These are phyloP conservation scores for Daldinia childiae DNA, from an alignment of 495 filamentous ascomycete species.

Conservation along the genomic window DNA sequence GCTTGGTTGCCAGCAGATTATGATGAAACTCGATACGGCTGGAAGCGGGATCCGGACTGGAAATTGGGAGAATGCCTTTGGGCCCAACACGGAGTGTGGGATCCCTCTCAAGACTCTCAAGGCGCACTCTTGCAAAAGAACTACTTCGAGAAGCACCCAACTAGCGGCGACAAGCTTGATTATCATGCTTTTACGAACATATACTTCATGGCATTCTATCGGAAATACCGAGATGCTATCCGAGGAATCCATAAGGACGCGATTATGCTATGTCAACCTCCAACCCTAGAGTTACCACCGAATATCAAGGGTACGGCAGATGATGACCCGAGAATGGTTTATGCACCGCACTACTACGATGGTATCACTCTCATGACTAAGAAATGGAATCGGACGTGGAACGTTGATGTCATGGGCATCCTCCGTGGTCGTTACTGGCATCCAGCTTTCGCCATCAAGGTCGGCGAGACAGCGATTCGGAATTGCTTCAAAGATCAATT, in stretches of 20 bases:
- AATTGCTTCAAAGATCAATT: constrained; percentile 95
- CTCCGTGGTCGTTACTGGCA: constrained; percentile 87
- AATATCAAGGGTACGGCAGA: constrained; percentile 86
- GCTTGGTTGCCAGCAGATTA: constrained; percentile 84
- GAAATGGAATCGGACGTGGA: constrained; percentile 97
- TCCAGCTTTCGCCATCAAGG: constrained; percentile 88
- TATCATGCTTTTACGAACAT: constrained; percentile 87
- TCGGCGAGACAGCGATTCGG: constrained; percentile 94
- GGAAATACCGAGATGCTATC: constrained; percentile 77
- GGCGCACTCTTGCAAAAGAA: constrained; percentile 83
- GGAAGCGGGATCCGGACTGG: constrained; percentile 88
- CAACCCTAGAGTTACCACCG: constrained; percentile 90
- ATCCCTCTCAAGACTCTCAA: constrained; percentile 75
- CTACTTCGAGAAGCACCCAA: constrained; percentile 84
- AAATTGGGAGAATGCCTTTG: constrained; percentile 92
- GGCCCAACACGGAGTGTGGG: constrained; percentile 98
- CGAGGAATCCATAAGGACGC: constrained; percentile 77
- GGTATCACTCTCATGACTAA: constrained; percentile 97
- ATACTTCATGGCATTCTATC: constrained; percentile 88
- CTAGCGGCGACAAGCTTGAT: constrained; percentile 73
- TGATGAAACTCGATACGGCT: constrained; percentile 89
- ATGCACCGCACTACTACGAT: constrained; percentile 95
- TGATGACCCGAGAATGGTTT: constrained; percentile 89
- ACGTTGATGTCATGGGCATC: constrained; percentile 93
- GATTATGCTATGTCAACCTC: constrained; percentile 91